Base-by-base conservation (phyloP, 140 eudicot species). In the Ambrosia hybrid region DNA sequence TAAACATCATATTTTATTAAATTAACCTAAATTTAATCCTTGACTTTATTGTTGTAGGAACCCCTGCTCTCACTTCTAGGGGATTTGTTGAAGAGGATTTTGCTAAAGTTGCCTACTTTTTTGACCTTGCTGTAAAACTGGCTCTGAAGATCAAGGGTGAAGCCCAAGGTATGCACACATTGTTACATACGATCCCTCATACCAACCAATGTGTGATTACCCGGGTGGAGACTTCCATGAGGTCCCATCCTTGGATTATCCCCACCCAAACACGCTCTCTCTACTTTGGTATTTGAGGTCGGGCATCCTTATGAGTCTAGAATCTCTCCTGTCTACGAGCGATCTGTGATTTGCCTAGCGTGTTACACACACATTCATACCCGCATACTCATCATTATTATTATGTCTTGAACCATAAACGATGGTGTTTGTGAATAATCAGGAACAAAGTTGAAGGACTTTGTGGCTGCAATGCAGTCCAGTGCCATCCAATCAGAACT, bases 371-470 rank as follows among this genome's bases (percentile, higher is more conserved):
- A 21, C 30, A 21, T 21, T 21, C 30, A 21, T 21, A 21, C 30
- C 30, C 30, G 30, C 30, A 21, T 21, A 21, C 1, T 21, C 30
- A 21, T 21, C 30, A 21, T 21, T 21, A 21, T 21, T 21, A 21
- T 21, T 21, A 21, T 21, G 30, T 21, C 30, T 1, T 21, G 30
- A 21, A 21, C 30, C 30, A 21, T 21, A 21, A 21, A 5, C 4
- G 5, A 39, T 39, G 6, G 5, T 39, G 6, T 41, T 38, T 57
- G 71, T 71, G 70, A 43, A 73, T 15, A 41, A 73, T 15, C 73
- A 95, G 99, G 99, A 63, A 91, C 97, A 76, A 95, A 95, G 72
- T 68, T 95, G 86, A 95, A 95, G 88, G 99, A 95, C 96, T 91
- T 95, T 69, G 85, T 91, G 80, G 79, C 90, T 21, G 78, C 96